Evolutionary conservation across 176 grass and related monocot species (phyloP), one percentile per base, ranked within the genome.

Genomic region (Luzula sylvatica): DNA sequence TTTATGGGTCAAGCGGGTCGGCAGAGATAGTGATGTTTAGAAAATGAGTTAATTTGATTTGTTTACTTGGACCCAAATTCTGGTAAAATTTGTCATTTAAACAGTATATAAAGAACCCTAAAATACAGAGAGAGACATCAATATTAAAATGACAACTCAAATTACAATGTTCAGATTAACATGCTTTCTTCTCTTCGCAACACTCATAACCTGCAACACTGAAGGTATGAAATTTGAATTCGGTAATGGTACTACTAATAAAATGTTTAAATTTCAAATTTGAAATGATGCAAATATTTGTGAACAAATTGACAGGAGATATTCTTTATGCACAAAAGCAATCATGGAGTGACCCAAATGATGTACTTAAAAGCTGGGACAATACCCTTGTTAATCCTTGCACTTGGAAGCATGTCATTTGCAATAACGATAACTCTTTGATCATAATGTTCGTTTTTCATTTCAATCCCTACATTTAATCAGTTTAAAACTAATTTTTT

Each of bases 301-400:
- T 35, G 9, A 35, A 35, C 23, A 67, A 38, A 8, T 25, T 40
- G 23, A 42, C 50, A 56, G 65, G 51, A 20, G 65, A 68, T 68
- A 55, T 55, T 23, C 49, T 68, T n/a, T 55, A 68, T 44, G 52
- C 24, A 21, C 49, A 68, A 68, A 55, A 68, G 29, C 3, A 55
- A 68, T 46, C 47, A 55, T 53, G 65, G 51, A 28, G 0, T 20
- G 65, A 68, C 25, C 65, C 46, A 42, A 22, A 21, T 20, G 55
- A 68, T 56, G 50, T 68, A 45, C 38, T 68, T 12, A 12, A 26
- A 23, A 68, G 65, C 50, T 68, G 65, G 65, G 9, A 35, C 9
- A 55, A 28, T 27, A 68, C 12, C 32, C 38, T 68, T 29, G 4
- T 38, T 15, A 69, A 22, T 32, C 65, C 51, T 44, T 69, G 65